Base-by-base conservation (phyloP, 176 grass and related monocot species). In the Eremochloa ophiuroides region DNA sequence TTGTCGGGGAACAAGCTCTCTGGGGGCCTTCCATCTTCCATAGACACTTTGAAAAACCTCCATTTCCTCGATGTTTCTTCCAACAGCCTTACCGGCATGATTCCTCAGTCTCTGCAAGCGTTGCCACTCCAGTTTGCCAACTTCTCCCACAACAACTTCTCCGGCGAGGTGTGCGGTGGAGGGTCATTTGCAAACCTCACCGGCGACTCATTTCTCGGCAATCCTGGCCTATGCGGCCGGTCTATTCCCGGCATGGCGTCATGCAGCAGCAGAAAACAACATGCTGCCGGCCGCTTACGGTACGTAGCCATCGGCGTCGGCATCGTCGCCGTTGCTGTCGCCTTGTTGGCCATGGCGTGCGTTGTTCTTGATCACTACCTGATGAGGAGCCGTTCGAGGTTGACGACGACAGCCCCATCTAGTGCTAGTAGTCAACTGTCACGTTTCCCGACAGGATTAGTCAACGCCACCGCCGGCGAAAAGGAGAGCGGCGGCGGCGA, bases 61-160 rank as follows among this genome's bases (percentile, higher is more conserved):
- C 65, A 76, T 62, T 80, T 86, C 15, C 87, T 95, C 62, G 93
- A 95, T 7, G 30, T 95, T 5, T 95, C 93, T 10, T 72, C 37
- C 44, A 95, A 95, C 58, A 31, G 23, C 10, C 82, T 95, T 59
- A 44, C 73, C 0, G 85, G 93, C 5, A n/a, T 47, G 56, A n/a
- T 95, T 43, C 93, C 93, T 8, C 50, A 13, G 26, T 86, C 89
- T 66, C 56, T 95, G 73, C 87, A 88, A 79, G 58, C 55, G 4
- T 90, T 83, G 3, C 5, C 65, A n/a, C 75, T 95, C 69, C 40
- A 41, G 39, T 71, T 63, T 4, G 79, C 91, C 47, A 90, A 95
- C 68, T 76, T 92, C 69, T 95, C 93, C 16, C 90, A 85, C 74
- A 95, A 95, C 74, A 81, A 84, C 18, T 88, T 95, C 70, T 79